Evolutionary conservation across 2,329 filamentous ascomycete genomes (phyloP).

Genomic region (Cercospora sojina): DNA sequence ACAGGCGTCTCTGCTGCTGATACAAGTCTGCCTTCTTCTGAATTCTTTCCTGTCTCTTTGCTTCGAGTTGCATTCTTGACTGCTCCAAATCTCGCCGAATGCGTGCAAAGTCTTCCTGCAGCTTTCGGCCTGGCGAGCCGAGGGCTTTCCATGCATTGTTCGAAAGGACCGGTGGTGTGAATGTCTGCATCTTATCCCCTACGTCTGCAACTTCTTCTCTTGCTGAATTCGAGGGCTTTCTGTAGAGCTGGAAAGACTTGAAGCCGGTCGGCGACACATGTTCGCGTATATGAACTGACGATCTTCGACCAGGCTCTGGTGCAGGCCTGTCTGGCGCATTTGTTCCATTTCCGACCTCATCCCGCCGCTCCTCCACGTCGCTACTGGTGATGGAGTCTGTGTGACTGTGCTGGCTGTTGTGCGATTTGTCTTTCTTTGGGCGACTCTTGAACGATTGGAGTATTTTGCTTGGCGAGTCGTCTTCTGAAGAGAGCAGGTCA

Average conservation of each 20-base stretch:
- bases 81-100: conserved; percentile 4
- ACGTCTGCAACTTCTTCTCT: not conserved
- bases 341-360: not conserved
- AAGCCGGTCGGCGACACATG: not conserved
- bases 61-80: not conserved
- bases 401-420: not conserved
- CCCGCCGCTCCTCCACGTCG: not conserved
- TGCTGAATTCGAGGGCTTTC: not conserved
- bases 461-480: conserved; percentile 16
- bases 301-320: not conserved
- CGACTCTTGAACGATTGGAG: conserved; percentile 8
- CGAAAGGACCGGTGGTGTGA: conserved; percentile 1
- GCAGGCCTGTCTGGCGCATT: not conserved
- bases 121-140: conserved; percentile 1
- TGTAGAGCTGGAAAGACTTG: not conserved
- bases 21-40: conserved; percentile 6
- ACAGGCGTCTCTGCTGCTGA: conserved; percentile 2
- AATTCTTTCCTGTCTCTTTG: conserved; percentile 3
- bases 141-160: conserved; percentile 8
- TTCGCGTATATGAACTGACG: not conserved
- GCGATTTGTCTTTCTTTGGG: not conserved
- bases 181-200: not conserved
- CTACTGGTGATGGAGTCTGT: not conserved
- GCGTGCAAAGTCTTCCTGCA: conserved; percentile 1
- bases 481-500: conserved; percentile 15